Evolutionary conservation across 768 basidiomycete genomes (phyloP).

Genomic region (Rhodotorula babjevae): DNA sequence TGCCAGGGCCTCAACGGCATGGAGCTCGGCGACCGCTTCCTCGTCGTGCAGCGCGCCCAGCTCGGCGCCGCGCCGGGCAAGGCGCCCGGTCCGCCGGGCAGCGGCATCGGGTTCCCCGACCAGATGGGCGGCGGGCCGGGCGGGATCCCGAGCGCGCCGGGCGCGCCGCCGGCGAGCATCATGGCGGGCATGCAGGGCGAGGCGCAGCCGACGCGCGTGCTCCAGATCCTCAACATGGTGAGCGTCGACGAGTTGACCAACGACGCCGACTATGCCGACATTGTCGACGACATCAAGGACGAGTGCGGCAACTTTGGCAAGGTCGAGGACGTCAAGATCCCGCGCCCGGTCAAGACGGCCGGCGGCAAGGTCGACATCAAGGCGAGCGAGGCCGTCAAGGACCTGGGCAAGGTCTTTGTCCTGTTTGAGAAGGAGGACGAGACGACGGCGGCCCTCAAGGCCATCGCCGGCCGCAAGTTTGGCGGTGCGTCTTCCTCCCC

Average conservation of each 20-base stretch:
- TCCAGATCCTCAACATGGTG: conserved; percentile 99
- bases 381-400: conserved; percentile 63
- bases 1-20: conserved; percentile 95
- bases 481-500: conserved; percentile 17
- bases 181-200: conserved; percentile 41
- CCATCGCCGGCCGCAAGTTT: conserved; percentile 64
- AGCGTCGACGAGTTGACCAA: conserved; percentile 82
- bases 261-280: conserved; percentile 87
- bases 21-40: conserved; percentile 90
- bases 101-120: conserved; percentile 50
- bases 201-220: conserved; percentile 58
- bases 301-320: conserved; percentile 72
- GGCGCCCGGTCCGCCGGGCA: conserved; percentile 50
- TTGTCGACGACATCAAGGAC: conserved; percentile 88
- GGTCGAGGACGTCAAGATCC: conserved; percentile 81
- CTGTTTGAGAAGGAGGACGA: conserved; percentile 64
- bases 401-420: conserved; percentile 94
- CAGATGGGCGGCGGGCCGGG: neutral
- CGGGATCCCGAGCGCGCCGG: neutral
- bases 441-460: conserved; percentile 70
- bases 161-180: conserved; percentile 37
- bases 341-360: conserved; percentile 79
- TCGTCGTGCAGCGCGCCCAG: conserved; percentile 94
- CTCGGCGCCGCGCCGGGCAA: conserved; percentile 56
- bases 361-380: conserved; percentile 63